Evolutionary conservation across 2,329 filamentous ascomycete species (phyloP).

Genomic region (Xylaria hypoxylon): DNA sequence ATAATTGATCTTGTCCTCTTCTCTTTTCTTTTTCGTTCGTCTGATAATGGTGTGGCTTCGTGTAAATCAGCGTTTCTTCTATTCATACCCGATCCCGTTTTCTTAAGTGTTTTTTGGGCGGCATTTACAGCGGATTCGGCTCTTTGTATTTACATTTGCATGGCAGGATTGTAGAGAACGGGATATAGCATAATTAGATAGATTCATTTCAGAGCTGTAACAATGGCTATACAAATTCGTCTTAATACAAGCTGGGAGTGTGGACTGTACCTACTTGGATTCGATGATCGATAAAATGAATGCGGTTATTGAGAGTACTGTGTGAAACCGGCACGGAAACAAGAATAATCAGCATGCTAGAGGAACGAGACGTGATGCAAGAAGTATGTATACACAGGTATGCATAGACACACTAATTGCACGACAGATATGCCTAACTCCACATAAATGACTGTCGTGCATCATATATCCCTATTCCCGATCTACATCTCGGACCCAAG

Average conservation of each 20-base stretch:
- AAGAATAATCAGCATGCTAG: not conserved
- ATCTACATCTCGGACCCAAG: not conserved
- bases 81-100: not conserved
- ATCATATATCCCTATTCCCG: not conserved
- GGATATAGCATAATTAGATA: conserved; percentile 13
- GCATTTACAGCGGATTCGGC: conserved; percentile 8
- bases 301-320: not conserved
- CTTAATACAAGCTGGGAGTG: not conserved
- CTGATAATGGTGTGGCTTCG: not conserved
- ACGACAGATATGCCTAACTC: not conserved
- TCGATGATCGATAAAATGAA: not conserved
- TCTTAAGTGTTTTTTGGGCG: not conserved
- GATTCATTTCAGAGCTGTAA: conserved; percentile 5
- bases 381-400: not conserved
- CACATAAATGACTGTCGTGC: not conserved
- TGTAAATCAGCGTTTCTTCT: not conserved
- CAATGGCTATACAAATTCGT: conserved; percentile 10
- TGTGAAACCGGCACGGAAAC: not conserved
- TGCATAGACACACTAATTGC: not conserved
- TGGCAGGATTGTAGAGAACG: conserved; percentile 23
- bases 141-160: conserved; percentile 32
- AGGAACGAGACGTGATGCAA: not conserved
- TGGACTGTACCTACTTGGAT: not conserved
- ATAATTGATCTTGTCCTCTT: not conserved
- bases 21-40: not conserved